Conservation (phyloP, 176 grass and related monocot genomes). For the Luzula sylvatica region DNA sequence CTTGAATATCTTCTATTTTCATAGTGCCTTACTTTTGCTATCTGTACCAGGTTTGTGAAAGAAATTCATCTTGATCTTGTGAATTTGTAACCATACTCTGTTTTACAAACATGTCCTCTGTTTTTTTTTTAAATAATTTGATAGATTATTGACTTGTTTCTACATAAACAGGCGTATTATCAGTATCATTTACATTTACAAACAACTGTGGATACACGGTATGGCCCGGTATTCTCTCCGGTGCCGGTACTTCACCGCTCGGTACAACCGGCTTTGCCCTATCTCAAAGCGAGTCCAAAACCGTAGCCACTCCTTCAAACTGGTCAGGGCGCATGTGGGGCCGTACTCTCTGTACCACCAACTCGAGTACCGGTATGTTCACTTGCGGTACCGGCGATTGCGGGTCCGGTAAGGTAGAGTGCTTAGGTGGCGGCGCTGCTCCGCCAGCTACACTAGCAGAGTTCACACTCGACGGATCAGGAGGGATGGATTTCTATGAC, state of each 20-base stretch:
- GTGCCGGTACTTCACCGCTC: slow-evolving; percentile 55
- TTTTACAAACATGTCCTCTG: not conserved
- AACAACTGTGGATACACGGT: slow-evolving; percentile 82
- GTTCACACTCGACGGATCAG: slow-evolving; percentile 77
- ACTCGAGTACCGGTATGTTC: slow-evolving; percentile 43
- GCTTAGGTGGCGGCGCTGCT: slow-evolving; percentile 44
- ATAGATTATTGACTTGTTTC: no score
- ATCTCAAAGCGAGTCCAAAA: slow-evolving; percentile 37
- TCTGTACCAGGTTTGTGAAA: slow-evolving; percentile 2
- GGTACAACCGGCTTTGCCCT: slow-evolving; percentile 61
- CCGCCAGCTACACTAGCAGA: slow-evolving; percentile 70
- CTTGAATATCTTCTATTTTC: not conserved
- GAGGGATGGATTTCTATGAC: slow-evolving; percentile 87
- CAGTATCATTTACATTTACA: slow-evolving; percentile 67
- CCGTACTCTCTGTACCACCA: slow-evolving; percentile 65
- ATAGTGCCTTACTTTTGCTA: not conserved
- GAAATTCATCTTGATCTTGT: not conserved
- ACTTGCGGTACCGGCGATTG: slow-evolving; percentile 76
- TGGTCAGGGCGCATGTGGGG: slow-evolving; percentile 97
- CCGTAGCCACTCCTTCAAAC: slow-evolving; percentile 31
- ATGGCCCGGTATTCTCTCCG: slow-evolving; percentile 79
- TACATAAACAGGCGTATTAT: slow-evolving; percentile 33
- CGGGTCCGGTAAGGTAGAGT: slow-evolving; percentile 43
- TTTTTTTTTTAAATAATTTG: no score
- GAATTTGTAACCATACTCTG: not conserved